Evolutionary conservation across 2,329 filamentous ascomycete genomes (phyloP).

Genomic region (Hymenotorrendiella dingleyae): DNA sequence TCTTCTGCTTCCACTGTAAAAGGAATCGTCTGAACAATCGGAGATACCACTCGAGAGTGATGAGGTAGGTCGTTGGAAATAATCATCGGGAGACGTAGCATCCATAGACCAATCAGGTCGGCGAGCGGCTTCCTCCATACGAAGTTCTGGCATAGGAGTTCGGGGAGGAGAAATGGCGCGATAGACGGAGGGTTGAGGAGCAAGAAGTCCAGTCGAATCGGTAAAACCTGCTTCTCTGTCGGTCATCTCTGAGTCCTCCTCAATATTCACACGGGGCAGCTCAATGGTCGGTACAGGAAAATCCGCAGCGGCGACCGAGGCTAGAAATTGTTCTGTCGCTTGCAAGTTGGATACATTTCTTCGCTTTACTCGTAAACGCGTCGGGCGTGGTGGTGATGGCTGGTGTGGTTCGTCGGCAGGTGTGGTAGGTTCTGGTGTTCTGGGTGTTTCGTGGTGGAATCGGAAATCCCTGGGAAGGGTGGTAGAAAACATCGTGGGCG

Average conservation of each 20-base stretch:
- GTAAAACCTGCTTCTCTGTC: slow-evolving; percentile 16
- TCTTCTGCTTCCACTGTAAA: slow-evolving; percentile 50
- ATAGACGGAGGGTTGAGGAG: slow-evolving; percentile 17
- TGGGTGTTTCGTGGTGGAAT: slow-evolving; percentile 22
- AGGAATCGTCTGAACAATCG: slow-evolving; percentile 53
- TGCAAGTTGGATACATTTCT: slow-evolving; percentile 30
- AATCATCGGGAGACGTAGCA: slow-evolving; percentile 13
- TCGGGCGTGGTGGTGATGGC: slow-evolving; percentile 26
- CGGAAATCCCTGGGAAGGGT: slow-evolving; percentile 30
- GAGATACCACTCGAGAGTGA: slow-evolving; percentile 31
- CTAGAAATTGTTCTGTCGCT: slow-evolving; percentile 61
- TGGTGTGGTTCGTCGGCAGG: slow-evolving; percentile 14
- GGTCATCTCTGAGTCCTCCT: slow-evolving; percentile 23
- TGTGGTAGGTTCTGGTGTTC: slow-evolving; percentile 25
- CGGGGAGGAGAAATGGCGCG: slow-evolving; percentile 44
- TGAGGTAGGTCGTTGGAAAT: slow-evolving; percentile 24
- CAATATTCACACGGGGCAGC: slow-evolving; percentile 38
- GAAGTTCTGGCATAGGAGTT: slow-evolving; percentile 44
- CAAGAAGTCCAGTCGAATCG: slow-evolving; percentile 17
- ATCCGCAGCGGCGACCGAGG: slow-evolving; percentile 59
- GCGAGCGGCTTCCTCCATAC: slow-evolving; percentile 11
- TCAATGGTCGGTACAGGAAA: slow-evolving; percentile 61
- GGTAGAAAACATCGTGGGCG: slow-evolving; percentile 22
- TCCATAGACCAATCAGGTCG: slow-evolving; percentile 29
- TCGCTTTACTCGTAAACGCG: slow-evolving; percentile 26